phyloP scores from a whole-genome alignment of 306 rosid genomes.

The Cercis canadensis region DNA sequence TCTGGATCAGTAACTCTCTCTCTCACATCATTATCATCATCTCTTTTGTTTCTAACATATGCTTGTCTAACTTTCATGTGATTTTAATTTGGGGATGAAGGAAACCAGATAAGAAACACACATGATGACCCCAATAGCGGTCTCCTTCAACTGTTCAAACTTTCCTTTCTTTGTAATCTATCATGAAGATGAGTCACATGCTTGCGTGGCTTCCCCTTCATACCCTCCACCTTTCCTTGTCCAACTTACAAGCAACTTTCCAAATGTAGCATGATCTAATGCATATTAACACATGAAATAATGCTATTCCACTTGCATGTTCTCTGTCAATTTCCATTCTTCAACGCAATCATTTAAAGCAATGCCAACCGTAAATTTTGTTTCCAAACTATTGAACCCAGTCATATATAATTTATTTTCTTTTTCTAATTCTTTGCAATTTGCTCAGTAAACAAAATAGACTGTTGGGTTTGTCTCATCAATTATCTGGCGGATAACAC shows the following conservation, averaged over 20 bases:
- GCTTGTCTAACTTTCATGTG: constrained; percentile 46
- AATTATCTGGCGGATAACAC: too few relatives aligned
- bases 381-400: constrained; percentile 28
- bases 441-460: too few relatives aligned
- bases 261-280: constrained; percentile 42
- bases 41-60: constrained; percentile 12
- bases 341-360: constrained; percentile 45
- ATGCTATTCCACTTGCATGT: constrained; percentile 48
- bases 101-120: constrained; percentile 49
- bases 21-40: not conserved
- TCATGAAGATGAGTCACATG: constrained; percentile 74
- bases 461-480: too few relatives aligned
- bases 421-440: too few relatives aligned
- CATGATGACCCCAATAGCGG: constrained; percentile 42
- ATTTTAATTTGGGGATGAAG: constrained; percentile 57
- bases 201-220: constrained; percentile 47
- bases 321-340: constrained; percentile 48
- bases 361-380: constrained; percentile 44
- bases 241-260: constrained; percentile 63
- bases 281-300: constrained; percentile 53
- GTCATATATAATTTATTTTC: too few relatives aligned
- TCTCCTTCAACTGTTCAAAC: constrained; percentile 50
- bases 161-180: constrained; percentile 69
- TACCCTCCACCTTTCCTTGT: constrained; percentile 42
- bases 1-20: not conserved